Evolutionary conservation across 495 filamentous ascomycete species (phyloP).

Genomic region (Daldinia concentrica): DNA sequence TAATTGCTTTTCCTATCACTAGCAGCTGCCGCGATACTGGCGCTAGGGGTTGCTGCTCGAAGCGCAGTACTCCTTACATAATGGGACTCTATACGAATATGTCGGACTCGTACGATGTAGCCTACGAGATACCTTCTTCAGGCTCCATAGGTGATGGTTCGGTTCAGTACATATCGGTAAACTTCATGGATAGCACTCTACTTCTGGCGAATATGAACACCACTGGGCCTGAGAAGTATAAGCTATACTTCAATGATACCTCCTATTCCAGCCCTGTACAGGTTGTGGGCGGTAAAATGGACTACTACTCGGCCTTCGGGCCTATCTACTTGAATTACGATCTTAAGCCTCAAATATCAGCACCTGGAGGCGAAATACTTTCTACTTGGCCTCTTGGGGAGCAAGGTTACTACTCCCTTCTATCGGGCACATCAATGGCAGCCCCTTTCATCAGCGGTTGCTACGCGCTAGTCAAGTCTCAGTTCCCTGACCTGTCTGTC

Average conservation of each 20-base stretch:
- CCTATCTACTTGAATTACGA: slow-evolving; percentile 27
- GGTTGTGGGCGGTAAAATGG: slow-evolving; percentile 25
- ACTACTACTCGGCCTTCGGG: slow-evolving; percentile 39
- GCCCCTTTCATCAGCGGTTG: slow-evolving; percentile 43
- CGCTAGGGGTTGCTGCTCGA: slow-evolving; percentile 29
- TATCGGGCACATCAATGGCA: slow-evolving; percentile 45
- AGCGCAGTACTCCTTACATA: slow-evolving; percentile 14
- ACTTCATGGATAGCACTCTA: slow-evolving; percentile 7
- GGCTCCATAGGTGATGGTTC: slow-evolving; percentile 27
- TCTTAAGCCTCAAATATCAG: slow-evolving; percentile 39
- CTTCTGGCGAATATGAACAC: slow-evolving; percentile 24
- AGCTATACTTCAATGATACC: slow-evolving; percentile 31
- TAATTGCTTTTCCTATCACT: slow-evolving; percentile 37
- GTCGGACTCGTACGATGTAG: slow-evolving; percentile 26
- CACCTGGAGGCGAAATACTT: slow-evolving; percentile 37
- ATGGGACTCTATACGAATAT: slow-evolving; percentile 33
- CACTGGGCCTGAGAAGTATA: slow-evolving; percentile 22
- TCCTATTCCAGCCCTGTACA: slow-evolving; percentile 24
- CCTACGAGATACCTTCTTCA: slow-evolving; percentile 29
- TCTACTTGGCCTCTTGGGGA: slow-evolving; percentile 40
- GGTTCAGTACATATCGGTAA: slow-evolving; percentile 27
- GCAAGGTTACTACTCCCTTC: slow-evolving; percentile 37
- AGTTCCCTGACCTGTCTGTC: slow-evolving; percentile 32
- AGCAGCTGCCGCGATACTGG: slow-evolving; percentile 26
- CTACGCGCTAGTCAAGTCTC: slow-evolving; percentile 45